Percentiles rank a stretch among this genome's conserved stretches.
Conservation (phyloP, 2,329 filamentous ascomycete species). For the Chaetoscypha palmicola region DNA sequence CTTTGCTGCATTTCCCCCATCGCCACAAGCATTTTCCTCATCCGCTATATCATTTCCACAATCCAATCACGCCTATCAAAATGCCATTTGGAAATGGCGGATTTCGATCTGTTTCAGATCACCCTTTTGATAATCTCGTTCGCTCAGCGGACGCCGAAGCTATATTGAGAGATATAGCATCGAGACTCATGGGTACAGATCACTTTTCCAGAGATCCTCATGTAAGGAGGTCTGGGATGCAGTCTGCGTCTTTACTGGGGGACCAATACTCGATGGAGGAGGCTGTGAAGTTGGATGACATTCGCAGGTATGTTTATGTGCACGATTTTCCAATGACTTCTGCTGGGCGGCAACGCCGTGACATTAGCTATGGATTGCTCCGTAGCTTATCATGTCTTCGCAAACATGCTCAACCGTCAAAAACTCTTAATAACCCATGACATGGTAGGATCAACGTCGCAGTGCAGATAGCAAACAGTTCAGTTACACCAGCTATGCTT, state of each 20-base stretch:
- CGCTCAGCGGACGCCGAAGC: constrained; percentile 6
- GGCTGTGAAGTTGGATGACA: constrained; percentile 6
- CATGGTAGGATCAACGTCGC: constrained; percentile 16
- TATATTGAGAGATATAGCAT: constrained; percentile 2
- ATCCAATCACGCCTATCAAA: constrained; percentile 2
- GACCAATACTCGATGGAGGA: not conserved
- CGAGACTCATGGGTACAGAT: constrained; percentile 6
- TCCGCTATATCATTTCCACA: not conserved
- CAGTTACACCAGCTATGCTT: constrained; percentile 7
- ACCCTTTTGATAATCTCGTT: not conserved
- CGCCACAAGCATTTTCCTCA: not conserved
- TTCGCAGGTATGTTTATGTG: constrained; percentile 11
- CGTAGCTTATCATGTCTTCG: no score
- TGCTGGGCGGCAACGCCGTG: no score
- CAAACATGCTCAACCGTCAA: no score
- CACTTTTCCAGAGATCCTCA: constrained; percentile 5
- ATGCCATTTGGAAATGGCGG: not conserved
- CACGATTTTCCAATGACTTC: not conserved
- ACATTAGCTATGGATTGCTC: no score
- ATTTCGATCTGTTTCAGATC: not conserved
- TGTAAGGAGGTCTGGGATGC: not conserved
- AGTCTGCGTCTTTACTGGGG: not conserved
- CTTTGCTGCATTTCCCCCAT: not conserved
- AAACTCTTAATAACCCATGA: not conserved
- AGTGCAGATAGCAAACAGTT: constrained; percentile 20